These are phyloP conservation scores for Sindora glabra DNA, from an alignment of 306 rosid genomes.

Conservation along the genomic window DNA sequence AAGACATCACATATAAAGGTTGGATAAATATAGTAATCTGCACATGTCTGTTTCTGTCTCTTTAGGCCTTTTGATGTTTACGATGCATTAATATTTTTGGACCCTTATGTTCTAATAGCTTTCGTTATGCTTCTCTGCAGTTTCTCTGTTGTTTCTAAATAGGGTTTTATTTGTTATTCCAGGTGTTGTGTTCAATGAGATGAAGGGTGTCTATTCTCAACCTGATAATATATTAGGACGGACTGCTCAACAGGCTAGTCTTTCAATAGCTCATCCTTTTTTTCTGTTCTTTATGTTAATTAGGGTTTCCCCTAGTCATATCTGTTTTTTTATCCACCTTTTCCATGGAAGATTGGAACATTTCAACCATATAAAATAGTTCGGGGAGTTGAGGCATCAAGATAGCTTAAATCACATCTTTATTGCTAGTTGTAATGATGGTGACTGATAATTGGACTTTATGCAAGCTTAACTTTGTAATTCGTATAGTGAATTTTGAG, in stretches of 20 bases:
- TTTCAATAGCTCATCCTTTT: background rate
- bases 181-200: constrained; percentile 99
- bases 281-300: constrained; percentile 1
- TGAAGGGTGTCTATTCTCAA: constrained; percentile 99
- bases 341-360: background rate
- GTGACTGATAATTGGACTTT: background rate
- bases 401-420: background rate
- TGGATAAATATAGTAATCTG: background rate
- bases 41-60: background rate
- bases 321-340: background rate
- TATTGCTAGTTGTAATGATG: background rate
- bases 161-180: constrained; percentile 14
- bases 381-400: background rate
- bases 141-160: constrained; percentile 2
- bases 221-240: constrained; percentile 89
- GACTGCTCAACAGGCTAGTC: constrained; percentile 81
- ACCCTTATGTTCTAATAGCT: background rate
- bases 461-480: too few species aligned
- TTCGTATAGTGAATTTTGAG: too few species aligned
- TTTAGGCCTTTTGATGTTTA: background rate
- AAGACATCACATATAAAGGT: constrained; percentile 90
- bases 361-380: background rate
- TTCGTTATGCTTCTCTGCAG: background rate
- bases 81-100: background rate
- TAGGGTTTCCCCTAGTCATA: background rate